Base-by-base conservation (phyloP, 257 asterid species). In the Ilex asprella region DNA sequence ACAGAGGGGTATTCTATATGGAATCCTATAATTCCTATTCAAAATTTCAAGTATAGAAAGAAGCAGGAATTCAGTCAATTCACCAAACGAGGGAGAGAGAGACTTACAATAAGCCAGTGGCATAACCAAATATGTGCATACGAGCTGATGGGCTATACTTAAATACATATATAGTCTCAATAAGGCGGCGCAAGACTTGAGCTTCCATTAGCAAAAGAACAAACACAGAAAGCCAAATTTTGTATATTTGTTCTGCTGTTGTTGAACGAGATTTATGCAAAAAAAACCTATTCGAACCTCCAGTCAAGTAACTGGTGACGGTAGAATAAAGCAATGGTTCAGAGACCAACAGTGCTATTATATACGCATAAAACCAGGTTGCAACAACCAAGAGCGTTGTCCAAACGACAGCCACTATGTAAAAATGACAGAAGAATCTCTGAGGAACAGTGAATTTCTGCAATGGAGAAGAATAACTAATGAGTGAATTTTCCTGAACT, bases 401-500 rank as follows among this genome's bases (percentile, higher is more conserved):
- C 96, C 97, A 89, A 58, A 67, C 56, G 75, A 73, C 83, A 31
- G 77, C 97, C 71, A 92, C 47, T 39, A 80, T 56, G 70, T 92
- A 89, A 70, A 92, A 92, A 78, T 92, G 99, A 68, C 82, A 65
- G 68, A 92, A 92, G 80, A 73, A 81, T 65, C 75, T 87, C 76
- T 89, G 96, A 15, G 97, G 96, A 52, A 92, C 83, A 30, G 84
- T 67, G 67, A 85, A 69, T 75, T 75, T 86, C 99, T 92, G 89
- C 85, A 73, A 13, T 35, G 31, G 12, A 56, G 63, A 60, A 16
- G 65, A 63, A 31, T 6, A 14, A 46, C 56, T 32, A 30, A 55
- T 29, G 31, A 53, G 27, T 14, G 30, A 53, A 53, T 7, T 53
- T 6, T 53, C 5, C 14, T 53, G 27, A 29, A 53, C 15, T 53